A percentile compares a stretch with the other conserved stretches of the same genome.
These are phyloP conservation scores for Alternaria sp. DNA, from an alignment of 2,329 filamentous ascomycete species.

Conservation along the genomic window DNA sequence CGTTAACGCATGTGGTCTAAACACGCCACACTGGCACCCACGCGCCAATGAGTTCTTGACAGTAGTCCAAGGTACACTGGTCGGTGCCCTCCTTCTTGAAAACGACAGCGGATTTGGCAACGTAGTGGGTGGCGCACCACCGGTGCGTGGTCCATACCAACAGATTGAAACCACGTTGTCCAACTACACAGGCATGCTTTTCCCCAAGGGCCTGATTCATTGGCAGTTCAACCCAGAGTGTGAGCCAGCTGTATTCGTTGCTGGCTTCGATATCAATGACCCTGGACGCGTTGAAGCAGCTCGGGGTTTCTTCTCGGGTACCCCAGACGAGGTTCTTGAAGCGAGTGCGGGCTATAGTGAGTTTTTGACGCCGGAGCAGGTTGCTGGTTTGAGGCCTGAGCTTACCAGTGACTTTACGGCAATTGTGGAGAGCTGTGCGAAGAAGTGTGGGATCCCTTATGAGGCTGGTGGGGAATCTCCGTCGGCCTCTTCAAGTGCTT, in stretches of 20 bases:
- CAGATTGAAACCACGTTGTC: constrained; percentile 47
- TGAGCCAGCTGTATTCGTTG: constrained; percentile 50
- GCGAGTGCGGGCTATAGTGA: constrained; percentile 26
- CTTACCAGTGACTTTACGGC: constrained; percentile 28
- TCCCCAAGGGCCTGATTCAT: constrained; percentile 53
- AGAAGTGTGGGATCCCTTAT: constrained; percentile 30
- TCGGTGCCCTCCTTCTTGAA: constrained; percentile 51
- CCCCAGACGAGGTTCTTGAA: constrained; percentile 27
- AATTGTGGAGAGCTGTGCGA: constrained; percentile 29
- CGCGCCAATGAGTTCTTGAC: constrained; percentile 53
- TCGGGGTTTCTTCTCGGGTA: constrained; percentile 42
- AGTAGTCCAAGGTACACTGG: constrained; percentile 47
- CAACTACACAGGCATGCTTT: constrained; percentile 51
- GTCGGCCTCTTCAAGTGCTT: neutral
- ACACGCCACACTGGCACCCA: constrained; percentile 53
- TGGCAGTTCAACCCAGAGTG: constrained; percentile 55
- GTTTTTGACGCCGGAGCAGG: constrained; percentile 25
- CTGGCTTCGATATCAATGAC: constrained; percentile 49
- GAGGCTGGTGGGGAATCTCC: neutral
- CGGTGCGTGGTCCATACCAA: constrained; percentile 23
- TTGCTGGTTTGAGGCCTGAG: constrained; percentile 19
- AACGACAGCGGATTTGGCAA: constrained; percentile 36
- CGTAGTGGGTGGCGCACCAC: constrained; percentile 28
- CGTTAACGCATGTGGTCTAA: constrained; percentile 62
- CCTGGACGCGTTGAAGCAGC: constrained; percentile 45